Evolutionary conservation across 2,329 filamentous ascomycete species (phyloP).

Genomic region (Exophiala sideris): DNA sequence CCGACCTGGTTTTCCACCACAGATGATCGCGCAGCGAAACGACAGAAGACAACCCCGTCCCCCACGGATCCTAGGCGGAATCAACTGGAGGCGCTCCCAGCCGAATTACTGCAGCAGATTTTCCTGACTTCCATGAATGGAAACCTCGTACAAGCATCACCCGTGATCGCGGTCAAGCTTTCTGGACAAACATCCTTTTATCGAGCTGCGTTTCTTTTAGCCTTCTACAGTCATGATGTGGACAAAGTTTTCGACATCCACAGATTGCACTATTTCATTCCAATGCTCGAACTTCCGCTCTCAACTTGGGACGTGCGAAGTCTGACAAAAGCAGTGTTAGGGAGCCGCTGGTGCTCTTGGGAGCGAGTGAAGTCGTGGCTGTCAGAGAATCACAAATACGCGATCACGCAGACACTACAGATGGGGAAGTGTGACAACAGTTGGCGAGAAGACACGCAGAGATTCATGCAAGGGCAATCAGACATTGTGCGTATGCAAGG

Average conservation of each 20-base stretch:
- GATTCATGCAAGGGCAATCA: background rate
- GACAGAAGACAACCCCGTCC: background rate
- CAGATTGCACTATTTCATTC: constrained; percentile 2
- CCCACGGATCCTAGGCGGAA: background rate
- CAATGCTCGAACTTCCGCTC: constrained; percentile 1
- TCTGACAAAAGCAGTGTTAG: constrained; percentile 10
- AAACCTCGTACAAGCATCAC: constrained; percentile 6
- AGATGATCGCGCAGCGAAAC: background rate
- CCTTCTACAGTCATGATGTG: constrained; percentile 8
- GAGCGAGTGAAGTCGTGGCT: constrained; percentile 6
- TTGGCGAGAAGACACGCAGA: background rate
- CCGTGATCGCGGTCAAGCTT: constrained; percentile 7
- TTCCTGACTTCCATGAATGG: constrained; percentile 10
- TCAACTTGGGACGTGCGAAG: constrained; percentile 7
- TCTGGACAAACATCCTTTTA: constrained; percentile 5
- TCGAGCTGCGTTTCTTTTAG: constrained; percentile 6
- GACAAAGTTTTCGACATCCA: constrained; percentile 4
- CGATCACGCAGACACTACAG: background rate
- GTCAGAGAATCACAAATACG: background rate
- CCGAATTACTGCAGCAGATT: constrained; percentile 6
- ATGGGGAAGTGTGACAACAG: background rate
- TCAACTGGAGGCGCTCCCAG: constrained; percentile 3
- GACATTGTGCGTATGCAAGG: background rate
- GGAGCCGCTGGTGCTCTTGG: constrained; percentile 9
- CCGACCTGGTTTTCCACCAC: background rate